Evolutionary conservation across 2,329 filamentous ascomycete genomes (phyloP).

Genomic region (Amylocarpus encephaloides): DNA sequence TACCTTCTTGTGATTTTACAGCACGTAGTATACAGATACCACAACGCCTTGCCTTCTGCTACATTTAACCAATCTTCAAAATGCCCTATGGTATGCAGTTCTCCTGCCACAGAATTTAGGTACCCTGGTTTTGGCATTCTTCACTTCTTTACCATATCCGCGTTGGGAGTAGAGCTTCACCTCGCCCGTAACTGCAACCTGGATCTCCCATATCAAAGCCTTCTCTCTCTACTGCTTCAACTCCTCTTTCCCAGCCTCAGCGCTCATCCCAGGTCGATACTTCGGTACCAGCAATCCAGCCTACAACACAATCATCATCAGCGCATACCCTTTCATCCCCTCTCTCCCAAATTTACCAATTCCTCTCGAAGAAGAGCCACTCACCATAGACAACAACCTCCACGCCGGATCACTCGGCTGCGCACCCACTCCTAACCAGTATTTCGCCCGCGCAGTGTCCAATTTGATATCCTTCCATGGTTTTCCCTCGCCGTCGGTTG

Average conservation of each 20-base stretch:
- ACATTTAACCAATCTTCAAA: not conserved
- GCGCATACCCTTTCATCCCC: not conserved
- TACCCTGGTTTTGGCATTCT: not conserved
- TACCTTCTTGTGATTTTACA: not conserved
- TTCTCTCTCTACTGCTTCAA: not conserved
- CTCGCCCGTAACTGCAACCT: too few relatives aligned
- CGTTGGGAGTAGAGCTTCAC: not conserved
- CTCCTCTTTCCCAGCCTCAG: not conserved
- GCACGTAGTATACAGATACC: not conserved
- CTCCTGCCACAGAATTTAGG: not conserved
- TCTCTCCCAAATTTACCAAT: not conserved
- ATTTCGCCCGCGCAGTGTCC: conserved; percentile 73
- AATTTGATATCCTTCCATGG: conserved; percentile 89
- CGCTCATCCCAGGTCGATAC: conserved; percentile 16
- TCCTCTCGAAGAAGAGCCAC: conserved; percentile 13
- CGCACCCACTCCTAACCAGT: conserved; percentile 95
- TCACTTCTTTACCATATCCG: not conserved
- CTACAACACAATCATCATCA: conserved; percentile 11
- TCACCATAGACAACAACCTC: conserved; percentile 76
- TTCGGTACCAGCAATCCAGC: conserved; percentile 31
- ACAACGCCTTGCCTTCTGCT: not conserved
- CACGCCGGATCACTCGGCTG: conserved; percentile 89
- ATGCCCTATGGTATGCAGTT: not conserved
- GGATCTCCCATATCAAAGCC: not conserved
- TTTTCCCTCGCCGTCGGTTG: conserved; percentile 55